Evolutionary conservation across 208 protist genomes (phyloP).

Genomic region (Trypanosoma scelopori): DNA sequence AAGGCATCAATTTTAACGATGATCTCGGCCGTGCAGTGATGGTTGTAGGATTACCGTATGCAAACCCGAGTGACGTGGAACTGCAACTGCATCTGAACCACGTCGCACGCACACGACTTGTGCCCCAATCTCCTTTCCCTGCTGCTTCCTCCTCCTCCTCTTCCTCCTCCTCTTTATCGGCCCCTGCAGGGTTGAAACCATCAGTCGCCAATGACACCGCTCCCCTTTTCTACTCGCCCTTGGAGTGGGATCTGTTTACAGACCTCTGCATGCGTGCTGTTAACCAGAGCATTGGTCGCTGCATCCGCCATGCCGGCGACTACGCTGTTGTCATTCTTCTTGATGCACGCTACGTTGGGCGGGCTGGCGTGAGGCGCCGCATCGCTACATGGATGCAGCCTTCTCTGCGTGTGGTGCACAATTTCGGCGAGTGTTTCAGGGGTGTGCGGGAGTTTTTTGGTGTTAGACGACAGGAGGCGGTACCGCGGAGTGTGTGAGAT

Average conservation of each 20-base stretch:
- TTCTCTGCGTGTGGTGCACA: slow-evolving; percentile 36
- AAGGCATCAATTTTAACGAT: slow-evolving; percentile 99
- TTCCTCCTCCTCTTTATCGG: neutral
- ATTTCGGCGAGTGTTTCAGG: slow-evolving; percentile 73
- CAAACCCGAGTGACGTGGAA: slow-evolving; percentile 90
- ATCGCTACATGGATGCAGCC: slow-evolving; percentile 71
- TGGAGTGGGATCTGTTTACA: slow-evolving; percentile 82
- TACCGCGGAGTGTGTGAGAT: neutral
- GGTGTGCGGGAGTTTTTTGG: slow-evolving; percentile 68
- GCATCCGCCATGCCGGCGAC: slow-evolving; percentile 93
- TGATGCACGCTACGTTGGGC: slow-evolving; percentile 85
- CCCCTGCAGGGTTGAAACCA: neutral
- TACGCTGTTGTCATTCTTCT: slow-evolving; percentile 94
- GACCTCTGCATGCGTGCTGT: slow-evolving; percentile 95
- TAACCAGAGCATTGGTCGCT: slow-evolving; percentile 96
- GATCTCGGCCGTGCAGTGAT: slow-evolving; percentile 92
- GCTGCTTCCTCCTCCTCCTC: neutral
- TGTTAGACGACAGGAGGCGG: neutral
- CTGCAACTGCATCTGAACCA: slow-evolving; percentile 86
- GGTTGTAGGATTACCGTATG: slow-evolving; percentile 96
- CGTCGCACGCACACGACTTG: slow-evolving; percentile 43
- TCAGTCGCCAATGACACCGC: neutral
- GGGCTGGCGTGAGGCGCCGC: slow-evolving; percentile 42
- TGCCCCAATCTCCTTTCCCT: neutral
- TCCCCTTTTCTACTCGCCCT: slow-evolving; percentile 33